These are phyloP conservation scores for Asterionellopsis glacialis DNA, from an alignment of 108 stramenopile genomes.

Conservation along the genomic window DNA sequence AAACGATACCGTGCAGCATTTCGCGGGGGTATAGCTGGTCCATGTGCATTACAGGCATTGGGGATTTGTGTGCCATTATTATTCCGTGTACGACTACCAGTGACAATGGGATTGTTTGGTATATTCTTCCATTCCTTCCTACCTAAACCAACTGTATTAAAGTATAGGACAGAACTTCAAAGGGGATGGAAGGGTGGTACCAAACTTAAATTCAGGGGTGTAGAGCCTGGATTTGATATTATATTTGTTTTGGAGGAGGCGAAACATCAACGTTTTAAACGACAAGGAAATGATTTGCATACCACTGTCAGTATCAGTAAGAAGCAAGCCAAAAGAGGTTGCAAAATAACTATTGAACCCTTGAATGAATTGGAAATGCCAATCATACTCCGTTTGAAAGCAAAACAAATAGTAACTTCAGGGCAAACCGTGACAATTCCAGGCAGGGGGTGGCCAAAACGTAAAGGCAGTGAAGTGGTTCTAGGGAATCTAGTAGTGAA, in stretches of 20 bases:
- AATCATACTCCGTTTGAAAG: constrained; percentile 10
- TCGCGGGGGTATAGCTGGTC: constrained; percentile 37
- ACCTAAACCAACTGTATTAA: constrained; percentile 34
- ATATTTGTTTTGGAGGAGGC: constrained; percentile 63
- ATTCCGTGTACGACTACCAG: constrained; percentile 32
- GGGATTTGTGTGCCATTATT: constrained; percentile 34
- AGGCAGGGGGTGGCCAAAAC: constrained; percentile 61
- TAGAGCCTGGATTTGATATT: constrained; percentile 32
- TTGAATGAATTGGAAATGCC: constrained; percentile 33
- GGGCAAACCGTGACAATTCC: constrained; percentile 33
- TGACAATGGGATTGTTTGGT: constrained; percentile 29
- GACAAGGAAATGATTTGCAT: constrained; percentile 59
- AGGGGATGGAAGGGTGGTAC: constrained; percentile 63
- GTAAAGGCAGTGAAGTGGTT: background rate
- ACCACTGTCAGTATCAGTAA: constrained; percentile 27
- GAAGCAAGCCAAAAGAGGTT: constrained; percentile 40
- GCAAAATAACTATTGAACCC: constrained; percentile 39
- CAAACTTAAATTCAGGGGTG: constrained; percentile 31
- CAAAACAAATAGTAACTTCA: constrained; percentile 11
- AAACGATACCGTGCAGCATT: constrained; percentile 49
- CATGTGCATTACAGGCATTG: constrained; percentile 29
- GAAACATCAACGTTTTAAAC: constrained; percentile 38
- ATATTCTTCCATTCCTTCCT: constrained; percentile 38
- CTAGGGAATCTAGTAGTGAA: constrained; percentile 4
- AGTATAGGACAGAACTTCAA: constrained; percentile 19